These are phyloP conservation scores for Fusarium multiceps DNA, from an alignment of 2,329 filamentous ascomycete species.

Conservation along the genomic window DNA sequence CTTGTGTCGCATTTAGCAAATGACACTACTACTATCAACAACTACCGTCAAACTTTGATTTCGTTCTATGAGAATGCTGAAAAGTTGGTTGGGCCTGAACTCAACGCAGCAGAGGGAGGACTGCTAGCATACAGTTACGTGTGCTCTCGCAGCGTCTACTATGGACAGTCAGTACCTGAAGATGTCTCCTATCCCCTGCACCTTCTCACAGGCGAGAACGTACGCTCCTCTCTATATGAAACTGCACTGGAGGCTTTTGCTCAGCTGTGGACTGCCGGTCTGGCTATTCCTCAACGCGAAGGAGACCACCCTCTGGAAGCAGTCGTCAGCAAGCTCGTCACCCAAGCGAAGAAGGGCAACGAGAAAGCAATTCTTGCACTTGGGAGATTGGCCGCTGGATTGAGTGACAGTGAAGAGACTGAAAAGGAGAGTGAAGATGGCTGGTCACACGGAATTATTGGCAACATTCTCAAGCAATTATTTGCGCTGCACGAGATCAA, in stretches of 20 bases:
- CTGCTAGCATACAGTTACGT: constrained; percentile 59
- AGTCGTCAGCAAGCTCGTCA: constrained; percentile 71
- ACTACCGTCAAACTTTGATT: constrained; percentile 49
- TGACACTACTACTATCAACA: constrained; percentile 47
- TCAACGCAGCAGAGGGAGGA: constrained; percentile 60
- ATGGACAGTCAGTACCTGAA: constrained; percentile 49
- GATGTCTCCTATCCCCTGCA: constrained; percentile 47
- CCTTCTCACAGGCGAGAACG: constrained; percentile 48
- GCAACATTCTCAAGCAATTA: constrained; percentile 72
- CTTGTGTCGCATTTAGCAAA: constrained; percentile 73
- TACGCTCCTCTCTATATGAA: constrained; percentile 55
- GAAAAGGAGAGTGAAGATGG: constrained; percentile 32
- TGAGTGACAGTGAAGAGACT: constrained; percentile 54
- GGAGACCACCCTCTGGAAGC: constrained; percentile 51
- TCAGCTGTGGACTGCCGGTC: constrained; percentile 60
- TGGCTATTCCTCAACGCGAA: constrained; percentile 51
- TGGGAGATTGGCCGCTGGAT: constrained; percentile 77
- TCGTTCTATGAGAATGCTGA: constrained; percentile 59
- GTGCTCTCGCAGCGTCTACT: constrained; percentile 58
- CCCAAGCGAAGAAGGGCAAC: constrained; percentile 80
- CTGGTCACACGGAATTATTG: constrained; percentile 56
- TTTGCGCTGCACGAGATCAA: constrained; percentile 85
- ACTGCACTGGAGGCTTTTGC: constrained; percentile 58
- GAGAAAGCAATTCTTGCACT: constrained; percentile 85
- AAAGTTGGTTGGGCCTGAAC: constrained; percentile 55